These are phyloP conservation scores for Tolypocladium album DNA, from an alignment of 2,329 filamentous ascomycete genomes.

Conservation along the genomic window DNA sequence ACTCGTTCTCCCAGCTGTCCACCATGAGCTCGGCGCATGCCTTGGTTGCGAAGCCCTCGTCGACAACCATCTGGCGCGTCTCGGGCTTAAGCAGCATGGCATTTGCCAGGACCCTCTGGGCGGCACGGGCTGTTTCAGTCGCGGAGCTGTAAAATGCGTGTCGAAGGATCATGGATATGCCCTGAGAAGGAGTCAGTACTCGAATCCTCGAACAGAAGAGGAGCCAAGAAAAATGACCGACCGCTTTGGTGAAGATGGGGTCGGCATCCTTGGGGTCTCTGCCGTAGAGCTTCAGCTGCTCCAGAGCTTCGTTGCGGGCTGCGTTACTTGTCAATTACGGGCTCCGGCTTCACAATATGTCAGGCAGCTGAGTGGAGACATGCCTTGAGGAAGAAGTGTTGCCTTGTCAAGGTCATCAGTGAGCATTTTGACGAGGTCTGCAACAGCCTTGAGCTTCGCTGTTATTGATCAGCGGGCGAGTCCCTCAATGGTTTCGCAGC, in stretches of 20 bases:
- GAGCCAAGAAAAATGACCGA: slow-evolving; percentile 23
- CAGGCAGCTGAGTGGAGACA: slow-evolving; percentile 11
- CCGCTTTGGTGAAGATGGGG: slow-evolving; percentile 74
- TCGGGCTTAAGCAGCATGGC: slow-evolving; percentile 44
- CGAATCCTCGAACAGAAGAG: not conserved
- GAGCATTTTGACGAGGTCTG: slow-evolving; percentile 50
- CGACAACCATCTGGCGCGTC: slow-evolving; percentile 32
- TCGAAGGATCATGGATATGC: slow-evolving; percentile 58
- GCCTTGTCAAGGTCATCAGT: slow-evolving; percentile 49
- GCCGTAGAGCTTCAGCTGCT: slow-evolving; percentile 57
- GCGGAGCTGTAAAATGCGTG: slow-evolving; percentile 63
- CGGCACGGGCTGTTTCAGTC: slow-evolving; percentile 58
- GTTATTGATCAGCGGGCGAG: not conserved
- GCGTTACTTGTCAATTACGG: slow-evolving; percentile 5
- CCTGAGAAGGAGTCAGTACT: slow-evolving; percentile 34
- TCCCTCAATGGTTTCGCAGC: not conserved
- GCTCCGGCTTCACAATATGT: not conserved
- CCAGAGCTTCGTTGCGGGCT: slow-evolving; percentile 54
- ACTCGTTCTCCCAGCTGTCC: slow-evolving; percentile 74
- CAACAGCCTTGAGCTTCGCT: slow-evolving; percentile 56
- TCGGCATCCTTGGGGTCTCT: slow-evolving; percentile 62
- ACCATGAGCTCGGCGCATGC: slow-evolving; percentile 62
- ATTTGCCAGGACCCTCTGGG: slow-evolving; percentile 72
- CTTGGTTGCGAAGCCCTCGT: slow-evolving; percentile 44
- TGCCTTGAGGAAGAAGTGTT: slow-evolving; percentile 49